Base-by-base conservation (phyloP, 805 yeast species). In the Starmerella etchellsii region DNA sequence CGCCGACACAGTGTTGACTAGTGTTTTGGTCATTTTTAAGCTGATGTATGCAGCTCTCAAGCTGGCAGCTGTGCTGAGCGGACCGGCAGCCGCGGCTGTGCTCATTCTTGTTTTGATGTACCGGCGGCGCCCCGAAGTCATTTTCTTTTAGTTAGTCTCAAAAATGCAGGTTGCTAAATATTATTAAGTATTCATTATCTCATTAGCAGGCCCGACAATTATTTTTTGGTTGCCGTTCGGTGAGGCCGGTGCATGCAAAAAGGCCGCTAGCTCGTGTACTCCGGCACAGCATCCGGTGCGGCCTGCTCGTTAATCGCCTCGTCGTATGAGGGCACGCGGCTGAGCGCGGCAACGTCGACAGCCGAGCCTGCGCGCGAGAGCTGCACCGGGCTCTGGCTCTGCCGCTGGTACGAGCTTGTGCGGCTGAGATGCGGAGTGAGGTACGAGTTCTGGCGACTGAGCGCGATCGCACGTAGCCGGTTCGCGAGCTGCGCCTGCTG, bases 261-360 rank as follows among this genome's bases (percentile, higher is more conserved):
- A 10, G n/a, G n/a, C n/a, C 7, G 10, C 31, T 36, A 47, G 28
- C 41, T 42, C 16, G 64, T 68, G 57, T 84, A 85, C 2, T 71
- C 70, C 0, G 96, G 96, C 2, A 95, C 77, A 21, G 78, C 60
- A 39, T 71, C 74, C 18, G 64, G 69, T 10, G 68, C 60, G 5
- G 61, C 63, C 7, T 46, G 47, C 34, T 69, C 76, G 2, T 59
- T 52, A 58, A 85, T 60, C 0, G 97, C 96, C 25, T 81, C 77
- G 7, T 69, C 70, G 59, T 88, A 88, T 0, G 94, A 76, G 0
- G 97, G 97, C 6, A 88, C 95, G 36, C 74, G 64, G 18, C 80
- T 75, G 48, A 83, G 49, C 2, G 65, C 59, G 5, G 58, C 57
- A 2, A 67, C 45, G 43, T 70, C 69, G 33, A 40, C 51, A 31